Conservation (phyloP, 805 yeast species). For the Lachancea meyersii region DNA sequence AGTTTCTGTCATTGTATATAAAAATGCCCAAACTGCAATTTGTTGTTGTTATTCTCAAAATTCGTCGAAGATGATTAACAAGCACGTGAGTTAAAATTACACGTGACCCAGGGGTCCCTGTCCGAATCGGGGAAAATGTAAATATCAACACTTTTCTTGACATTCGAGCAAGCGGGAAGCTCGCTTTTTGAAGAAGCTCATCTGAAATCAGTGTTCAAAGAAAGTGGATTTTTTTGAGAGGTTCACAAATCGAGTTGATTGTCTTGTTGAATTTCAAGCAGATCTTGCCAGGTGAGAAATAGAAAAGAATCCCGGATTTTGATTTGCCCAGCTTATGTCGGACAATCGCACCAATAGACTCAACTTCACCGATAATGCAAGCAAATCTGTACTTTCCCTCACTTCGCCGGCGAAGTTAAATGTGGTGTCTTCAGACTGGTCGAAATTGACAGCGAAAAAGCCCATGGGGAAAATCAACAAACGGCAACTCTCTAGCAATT, state of each 20-base stretch:
- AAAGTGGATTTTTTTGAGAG: neutral
- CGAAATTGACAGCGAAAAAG: constrained; percentile 18
- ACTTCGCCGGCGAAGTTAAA: constrained; percentile 45
- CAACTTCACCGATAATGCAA: constrained; percentile 21
- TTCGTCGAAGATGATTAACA: too few species aligned
- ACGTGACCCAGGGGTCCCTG: constrained; percentile 22
- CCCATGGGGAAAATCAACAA: constrained; percentile 22
- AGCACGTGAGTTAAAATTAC: constrained; percentile 66
- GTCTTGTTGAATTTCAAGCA: too few species aligned
- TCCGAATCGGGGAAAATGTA: constrained; percentile 10
- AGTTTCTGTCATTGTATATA: too few species aligned
- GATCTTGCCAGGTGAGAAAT: too few species aligned
- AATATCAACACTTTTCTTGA: constrained; percentile 7
- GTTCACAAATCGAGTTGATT: too few species aligned
- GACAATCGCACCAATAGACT: constrained; percentile 10
- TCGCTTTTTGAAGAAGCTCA: too few species aligned
- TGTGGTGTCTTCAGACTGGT: constrained; percentile 37
- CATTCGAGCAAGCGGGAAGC: too few species aligned
- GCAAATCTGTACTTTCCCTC: constrained; percentile 35
- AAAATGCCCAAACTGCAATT: too few species aligned
- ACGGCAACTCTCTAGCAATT: constrained; percentile 17
- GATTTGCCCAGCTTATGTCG: constrained; percentile 1
- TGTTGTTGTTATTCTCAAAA: too few species aligned
- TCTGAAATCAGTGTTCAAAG: neutral
- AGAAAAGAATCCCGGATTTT: too few species aligned